Evolutionary conservation across 2,329 filamentous ascomycete genomes (phyloP).

Genomic region (Neopestalotiopsis sp.): DNA sequence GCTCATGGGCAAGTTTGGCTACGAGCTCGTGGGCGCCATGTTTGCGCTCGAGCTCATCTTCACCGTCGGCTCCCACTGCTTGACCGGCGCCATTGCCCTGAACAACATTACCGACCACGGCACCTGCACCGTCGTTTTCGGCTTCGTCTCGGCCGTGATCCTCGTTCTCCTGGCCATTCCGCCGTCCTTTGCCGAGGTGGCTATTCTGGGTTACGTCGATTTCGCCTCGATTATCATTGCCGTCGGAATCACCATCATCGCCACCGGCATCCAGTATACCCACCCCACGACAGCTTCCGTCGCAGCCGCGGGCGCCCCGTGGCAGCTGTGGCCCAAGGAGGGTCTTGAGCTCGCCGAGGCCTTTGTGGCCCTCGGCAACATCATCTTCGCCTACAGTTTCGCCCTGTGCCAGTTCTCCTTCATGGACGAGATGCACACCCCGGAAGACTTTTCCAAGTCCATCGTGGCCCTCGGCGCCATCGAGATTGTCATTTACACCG

Average conservation of each 20-base stretch:
- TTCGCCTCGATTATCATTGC: constrained; percentile 63
- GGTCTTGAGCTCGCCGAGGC: constrained; percentile 48
- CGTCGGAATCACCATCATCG: constrained; percentile 64
- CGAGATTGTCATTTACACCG: constrained; percentile 62
- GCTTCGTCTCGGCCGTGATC: constrained; percentile 58
- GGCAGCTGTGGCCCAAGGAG: constrained; percentile 30
- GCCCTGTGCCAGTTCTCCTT: constrained; percentile 42
- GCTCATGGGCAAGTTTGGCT: constrained; percentile 56
- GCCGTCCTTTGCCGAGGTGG: constrained; percentile 62
- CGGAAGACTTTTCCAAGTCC: constrained; percentile 39
- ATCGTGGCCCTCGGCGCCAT: constrained; percentile 59
- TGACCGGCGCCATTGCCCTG: constrained; percentile 66
- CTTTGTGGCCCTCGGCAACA: constrained; percentile 62
- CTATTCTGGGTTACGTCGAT: constrained; percentile 61
- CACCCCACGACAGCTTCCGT: constrained; percentile 20
- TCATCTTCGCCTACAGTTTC: constrained; percentile 64
- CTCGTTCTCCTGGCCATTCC: constrained; percentile 60
- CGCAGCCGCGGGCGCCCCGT: constrained; percentile 31
- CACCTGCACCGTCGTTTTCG: constrained; percentile 63
- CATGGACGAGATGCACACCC: constrained; percentile 48
- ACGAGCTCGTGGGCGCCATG: constrained; percentile 57
- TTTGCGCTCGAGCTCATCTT: constrained; percentile 64
- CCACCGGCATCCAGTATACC: constrained; percentile 50
- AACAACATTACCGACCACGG: constrained; percentile 61
- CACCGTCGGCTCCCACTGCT: constrained; percentile 66